phyloP scores from a whole-genome alignment of 805 yeast genomes.

The Saccharomyces cerevisiae region DNA sequence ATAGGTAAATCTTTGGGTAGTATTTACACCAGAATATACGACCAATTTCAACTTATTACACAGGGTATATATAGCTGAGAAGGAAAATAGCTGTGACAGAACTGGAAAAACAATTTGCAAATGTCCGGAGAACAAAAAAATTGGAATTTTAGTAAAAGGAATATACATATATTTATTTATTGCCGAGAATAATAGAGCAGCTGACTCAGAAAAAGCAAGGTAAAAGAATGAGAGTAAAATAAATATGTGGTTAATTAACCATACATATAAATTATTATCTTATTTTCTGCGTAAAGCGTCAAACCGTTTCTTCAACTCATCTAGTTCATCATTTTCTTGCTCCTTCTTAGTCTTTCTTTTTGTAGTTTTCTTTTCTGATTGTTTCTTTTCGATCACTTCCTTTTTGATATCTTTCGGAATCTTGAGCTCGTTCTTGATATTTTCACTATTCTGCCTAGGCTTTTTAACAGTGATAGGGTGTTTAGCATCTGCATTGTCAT shows the following conservation, averaged over 20 bases:
- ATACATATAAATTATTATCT: not conserved
- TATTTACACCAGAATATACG: slow-evolving; percentile 84
- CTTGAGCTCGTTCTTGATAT: slow-evolving; percentile 31
- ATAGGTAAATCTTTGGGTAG: slow-evolving; percentile 81
- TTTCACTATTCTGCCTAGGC: slow-evolving; percentile 37
- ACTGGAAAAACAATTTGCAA: no score
- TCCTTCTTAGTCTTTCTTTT: slow-evolving; percentile 17
- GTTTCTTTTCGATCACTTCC: slow-evolving; percentile 12
- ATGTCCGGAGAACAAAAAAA: no score
- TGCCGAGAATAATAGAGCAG: not conserved
- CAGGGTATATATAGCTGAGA: slow-evolving; percentile 80
- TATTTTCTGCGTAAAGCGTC: slow-evolving; percentile 57
- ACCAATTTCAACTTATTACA: slow-evolving; percentile 87
- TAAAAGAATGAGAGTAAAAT: not conserved
- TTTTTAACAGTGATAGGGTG: slow-evolving; percentile 38
- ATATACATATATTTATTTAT: not conserved
- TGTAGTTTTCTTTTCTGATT: slow-evolving; percentile 16
- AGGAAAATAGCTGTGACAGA: no score
- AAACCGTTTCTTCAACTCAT: slow-evolving; percentile 59
- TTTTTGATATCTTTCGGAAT: slow-evolving; percentile 36
- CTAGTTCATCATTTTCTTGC: slow-evolving; percentile 43
- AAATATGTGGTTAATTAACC: not conserved
- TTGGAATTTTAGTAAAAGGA: not conserved
- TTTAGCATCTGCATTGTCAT: slow-evolving; percentile 18
- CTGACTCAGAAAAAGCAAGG: not conserved